A percentile compares a stretch with the other conserved stretches of the same genome.
phyloP scores from a whole-genome alignment of 1,139 yeast species.

The Saccharomyces hybrid region DNA sequence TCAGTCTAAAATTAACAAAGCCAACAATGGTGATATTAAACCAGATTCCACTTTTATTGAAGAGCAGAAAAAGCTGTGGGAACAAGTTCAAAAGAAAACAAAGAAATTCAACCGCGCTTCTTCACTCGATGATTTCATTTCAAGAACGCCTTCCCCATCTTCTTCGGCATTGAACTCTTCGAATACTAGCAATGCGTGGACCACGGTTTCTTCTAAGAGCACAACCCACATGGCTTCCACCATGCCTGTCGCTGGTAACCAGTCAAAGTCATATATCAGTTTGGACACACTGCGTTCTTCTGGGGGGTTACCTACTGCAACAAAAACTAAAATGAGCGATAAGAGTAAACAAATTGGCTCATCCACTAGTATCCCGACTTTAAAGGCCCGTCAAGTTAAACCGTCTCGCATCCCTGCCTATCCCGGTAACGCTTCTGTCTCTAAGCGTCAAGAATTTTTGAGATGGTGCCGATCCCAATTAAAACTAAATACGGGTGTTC shows the following conservation, averaged over 20 bases:
- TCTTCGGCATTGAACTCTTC: not conserved
- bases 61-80: slow-evolving; percentile 6
- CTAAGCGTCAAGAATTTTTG: slow-evolving; percentile 58
- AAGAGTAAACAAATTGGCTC: slow-evolving; percentile 24
- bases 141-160: not conserved
- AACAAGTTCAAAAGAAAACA: slow-evolving; percentile 3
- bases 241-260: slow-evolving; percentile 1
- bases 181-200: slow-evolving; percentile 21
- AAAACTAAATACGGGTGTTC: slow-evolving; percentile 65
- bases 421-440: slow-evolving; percentile 31
- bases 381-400: slow-evolving; percentile 2
- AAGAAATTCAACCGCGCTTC: slow-evolving; percentile 1
- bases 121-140: not conserved
- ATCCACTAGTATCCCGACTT: slow-evolving; percentile 23
- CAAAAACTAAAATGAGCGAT: slow-evolving; percentile 2
- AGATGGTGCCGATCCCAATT: slow-evolving; percentile 79
- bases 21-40: not conserved
- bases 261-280: slow-evolving; percentile 14
- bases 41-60: slow-evolving; percentile 3
- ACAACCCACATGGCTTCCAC: slow-evolving; percentile 4
- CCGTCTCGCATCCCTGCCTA: slow-evolving; percentile 20
- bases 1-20: not conserved
- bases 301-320: slow-evolving; percentile 11
- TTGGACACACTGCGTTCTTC: slow-evolving; percentile 23
- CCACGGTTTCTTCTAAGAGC: slow-evolving; percentile 22